These are phyloP conservation scores for Starmerella bombicola DNA, from an alignment of 805 yeast species.

Conservation along the genomic window DNA sequence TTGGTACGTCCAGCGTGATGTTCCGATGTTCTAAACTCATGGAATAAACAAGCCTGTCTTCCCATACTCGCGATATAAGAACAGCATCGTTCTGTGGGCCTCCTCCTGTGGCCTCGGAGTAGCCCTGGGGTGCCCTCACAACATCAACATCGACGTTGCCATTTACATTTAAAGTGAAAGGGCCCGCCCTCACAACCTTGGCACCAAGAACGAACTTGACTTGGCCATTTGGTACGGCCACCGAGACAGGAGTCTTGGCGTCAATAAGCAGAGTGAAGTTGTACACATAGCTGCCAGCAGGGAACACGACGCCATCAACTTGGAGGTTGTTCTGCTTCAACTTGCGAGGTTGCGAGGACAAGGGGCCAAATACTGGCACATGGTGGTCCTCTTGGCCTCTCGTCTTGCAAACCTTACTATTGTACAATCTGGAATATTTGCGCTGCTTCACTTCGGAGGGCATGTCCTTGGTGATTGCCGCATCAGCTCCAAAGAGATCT, in stretches of 20 bases:
- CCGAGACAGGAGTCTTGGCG: conserved; percentile 62
- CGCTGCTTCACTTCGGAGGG: conserved; percentile 16
- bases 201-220: conserved; percentile 53
- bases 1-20: conserved; percentile 58
- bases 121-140: conserved; percentile 49
- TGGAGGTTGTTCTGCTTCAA: conserved; percentile 15
- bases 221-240: conserved; percentile 58
- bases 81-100: conserved; percentile 62
- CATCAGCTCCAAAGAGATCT: conserved; percentile 29
- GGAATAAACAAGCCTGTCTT: conserved; percentile 64
- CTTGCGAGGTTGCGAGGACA: conserved; percentile 19
- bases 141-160: conserved; percentile 50
- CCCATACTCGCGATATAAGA: conserved; percentile 74
- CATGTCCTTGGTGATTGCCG: conserved; percentile 19
- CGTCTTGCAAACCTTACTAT: conserved; percentile 10
- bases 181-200: conserved; percentile 50
- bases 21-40: conserved; percentile 67
- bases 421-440: conserved; percentile 13
- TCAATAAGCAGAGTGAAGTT: conserved; percentile 72
- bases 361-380: conserved; percentile 22
- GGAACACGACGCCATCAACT: conserved; percentile 32
- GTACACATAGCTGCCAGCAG: conserved; percentile 72
- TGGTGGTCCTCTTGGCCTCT: conserved; percentile 12
- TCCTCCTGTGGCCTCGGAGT: conserved; percentile 50
- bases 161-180: conserved; percentile 56